Conservation (phyloP, 306 rosid species). For the Trifolium subterraneum region DNA sequence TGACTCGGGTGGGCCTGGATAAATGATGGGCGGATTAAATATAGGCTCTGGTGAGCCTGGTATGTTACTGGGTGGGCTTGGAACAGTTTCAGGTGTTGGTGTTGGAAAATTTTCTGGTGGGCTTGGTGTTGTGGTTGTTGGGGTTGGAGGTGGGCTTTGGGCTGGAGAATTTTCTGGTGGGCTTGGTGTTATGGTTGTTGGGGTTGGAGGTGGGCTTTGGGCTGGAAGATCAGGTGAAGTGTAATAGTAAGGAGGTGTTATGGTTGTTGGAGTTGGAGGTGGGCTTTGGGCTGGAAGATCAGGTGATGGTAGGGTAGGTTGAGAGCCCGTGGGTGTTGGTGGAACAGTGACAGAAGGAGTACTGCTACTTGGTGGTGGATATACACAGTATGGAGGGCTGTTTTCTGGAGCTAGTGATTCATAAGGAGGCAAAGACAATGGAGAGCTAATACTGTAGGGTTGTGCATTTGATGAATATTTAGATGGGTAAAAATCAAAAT, state of each 20-base stretch:
- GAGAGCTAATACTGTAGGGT: slow-evolving; percentile 74
- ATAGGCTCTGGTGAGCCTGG: slow-evolving; percentile 50
- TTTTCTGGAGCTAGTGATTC: slow-evolving; percentile 77
- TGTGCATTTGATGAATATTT: slow-evolving; percentile 56
- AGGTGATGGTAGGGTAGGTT: slow-evolving; percentile 49
- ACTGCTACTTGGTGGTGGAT: slow-evolving; percentile 62
- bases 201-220: slow-evolving; percentile 59
- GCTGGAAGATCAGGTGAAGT: slow-evolving; percentile 58
- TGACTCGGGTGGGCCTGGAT: slow-evolving; percentile 49
- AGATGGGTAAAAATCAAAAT: slow-evolving; percentile 51
- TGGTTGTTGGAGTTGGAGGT: slow-evolving; percentile 49
- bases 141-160: slow-evolving; percentile 59
- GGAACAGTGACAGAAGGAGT: slow-evolving; percentile 48
- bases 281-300: slow-evolving; percentile 58
- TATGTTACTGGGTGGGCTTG: slow-evolving; percentile 36
- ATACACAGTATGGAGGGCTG: slow-evolving; percentile 64
- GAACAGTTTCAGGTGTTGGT: slow-evolving; percentile 42
- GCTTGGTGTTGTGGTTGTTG: slow-evolving; percentile 41
- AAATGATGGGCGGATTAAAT: slow-evolving; percentile 47
- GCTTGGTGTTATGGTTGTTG: slow-evolving; percentile 41
- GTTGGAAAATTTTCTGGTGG: slow-evolving; percentile 46
- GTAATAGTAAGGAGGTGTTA: neutral
- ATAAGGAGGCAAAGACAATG: slow-evolving; percentile 74
- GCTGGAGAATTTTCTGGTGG: slow-evolving; percentile 42
- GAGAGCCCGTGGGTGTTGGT: slow-evolving; percentile 49